These are phyloP conservation scores for Phytophthora pini DNA, from an alignment of 352 stramenopile species.

Conservation along the genomic window DNA sequence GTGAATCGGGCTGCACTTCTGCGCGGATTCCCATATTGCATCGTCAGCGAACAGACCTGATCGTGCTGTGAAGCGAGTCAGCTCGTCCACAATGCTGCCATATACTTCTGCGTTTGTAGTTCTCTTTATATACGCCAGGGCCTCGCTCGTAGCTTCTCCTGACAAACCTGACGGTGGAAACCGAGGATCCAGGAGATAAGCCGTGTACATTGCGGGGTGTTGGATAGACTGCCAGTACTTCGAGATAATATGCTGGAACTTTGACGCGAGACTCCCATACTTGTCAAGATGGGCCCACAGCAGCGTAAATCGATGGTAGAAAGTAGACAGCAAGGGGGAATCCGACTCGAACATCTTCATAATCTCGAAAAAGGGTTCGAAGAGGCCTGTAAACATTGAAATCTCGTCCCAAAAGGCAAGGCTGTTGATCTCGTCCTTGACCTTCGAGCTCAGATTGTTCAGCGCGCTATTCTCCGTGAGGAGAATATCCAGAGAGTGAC, in stretches of 20 bases:
- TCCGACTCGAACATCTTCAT: constrained; percentile 71
- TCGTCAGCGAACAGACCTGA: constrained; percentile 76
- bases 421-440: constrained; percentile 57
- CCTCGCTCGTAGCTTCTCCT: constrained; percentile 62
- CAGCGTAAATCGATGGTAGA: constrained; percentile 77
- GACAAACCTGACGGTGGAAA: constrained; percentile 62
- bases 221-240: constrained; percentile 64
- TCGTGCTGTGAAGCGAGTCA: constrained; percentile 70
- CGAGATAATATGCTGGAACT: constrained; percentile 64
- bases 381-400: constrained; percentile 53
- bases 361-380: constrained; percentile 76
- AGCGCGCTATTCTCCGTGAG: constrained; percentile 59
- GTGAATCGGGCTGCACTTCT: constrained; percentile 73
- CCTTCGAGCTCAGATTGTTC: constrained; percentile 32
- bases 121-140: constrained; percentile 67
- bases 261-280: constrained; percentile 50
- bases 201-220: constrained; percentile 78
- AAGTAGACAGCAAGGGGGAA: constrained; percentile 69
- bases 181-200: constrained; percentile 78
- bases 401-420: constrained; percentile 68
- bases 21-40: constrained; percentile 74
- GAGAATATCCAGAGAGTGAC: constrained; percentile 63
- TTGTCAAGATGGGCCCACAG: constrained; percentile 74
- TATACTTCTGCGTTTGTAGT: constrained; percentile 48
- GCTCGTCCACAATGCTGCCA: constrained; percentile 62